Evolutionary conservation across 768 basidiomycete genomes (phyloP).

Genomic region (Termitomyces sp.): DNA sequence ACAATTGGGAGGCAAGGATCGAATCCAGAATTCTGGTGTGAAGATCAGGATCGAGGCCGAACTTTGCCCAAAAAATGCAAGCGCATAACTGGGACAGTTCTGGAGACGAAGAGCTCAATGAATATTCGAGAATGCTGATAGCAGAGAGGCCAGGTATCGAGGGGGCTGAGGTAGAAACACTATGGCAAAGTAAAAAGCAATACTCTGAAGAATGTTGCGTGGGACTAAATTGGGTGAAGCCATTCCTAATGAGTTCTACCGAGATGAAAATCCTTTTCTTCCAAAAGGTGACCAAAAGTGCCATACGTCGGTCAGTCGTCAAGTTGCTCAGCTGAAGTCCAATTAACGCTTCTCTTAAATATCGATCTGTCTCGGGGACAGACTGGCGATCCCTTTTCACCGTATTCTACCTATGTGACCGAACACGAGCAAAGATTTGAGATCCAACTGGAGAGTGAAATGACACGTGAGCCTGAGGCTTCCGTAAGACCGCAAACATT

Average conservation of each 20-base stretch:
- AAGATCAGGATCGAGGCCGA: constrained; percentile 32
- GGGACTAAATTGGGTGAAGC: constrained; percentile 46
- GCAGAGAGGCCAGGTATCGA: constrained; percentile 34
- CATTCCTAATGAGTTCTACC: constrained; percentile 26
- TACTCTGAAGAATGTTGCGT: constrained; percentile 49
- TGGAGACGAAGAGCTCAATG: constrained; percentile 36
- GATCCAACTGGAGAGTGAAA: background rate
- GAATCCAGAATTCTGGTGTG: constrained; percentile 30
- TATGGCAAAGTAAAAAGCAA: constrained; percentile 43
- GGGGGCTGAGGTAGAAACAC: constrained; percentile 33
- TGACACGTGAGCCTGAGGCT: background rate
- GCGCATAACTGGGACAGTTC: constrained; percentile 49
- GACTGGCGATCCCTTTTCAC: background rate
- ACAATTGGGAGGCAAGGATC: constrained; percentile 42
- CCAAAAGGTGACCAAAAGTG: constrained; percentile 1
- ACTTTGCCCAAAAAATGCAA: constrained; percentile 43
- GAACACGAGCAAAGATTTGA: background rate
- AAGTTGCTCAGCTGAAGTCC: background rate
- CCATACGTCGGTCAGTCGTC: background rate
- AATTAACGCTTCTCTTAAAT: background rate
- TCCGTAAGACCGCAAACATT: background rate
- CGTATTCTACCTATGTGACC: background rate
- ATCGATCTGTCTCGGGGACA: background rate
- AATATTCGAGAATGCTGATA: constrained; percentile 40
- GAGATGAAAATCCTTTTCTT: background rate